Evolutionary conservation across 306 rosid species (phyloP), one percentile per base, ranked within the genome.

Genomic region (Geum urbanum): DNA sequence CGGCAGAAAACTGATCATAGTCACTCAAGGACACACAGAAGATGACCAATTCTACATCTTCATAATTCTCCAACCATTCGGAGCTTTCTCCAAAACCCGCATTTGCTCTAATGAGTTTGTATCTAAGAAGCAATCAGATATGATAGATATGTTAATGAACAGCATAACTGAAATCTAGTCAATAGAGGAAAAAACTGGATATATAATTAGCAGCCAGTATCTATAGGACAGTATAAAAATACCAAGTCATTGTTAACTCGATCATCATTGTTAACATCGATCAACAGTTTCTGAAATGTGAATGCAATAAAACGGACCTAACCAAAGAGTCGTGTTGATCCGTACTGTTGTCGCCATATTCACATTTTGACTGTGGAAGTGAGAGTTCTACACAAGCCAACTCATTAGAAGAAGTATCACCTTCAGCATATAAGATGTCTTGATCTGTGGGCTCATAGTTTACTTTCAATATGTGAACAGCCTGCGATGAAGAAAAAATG

Each of bases 11-110:
- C 80, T 79, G 96, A 80, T 95, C 99, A 10, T 89, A 95, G 86
- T 91, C 97, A 49, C 92, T 82, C 81, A 95, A 82, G 49, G 97
- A 67, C 67, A 95, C 96, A 62, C 99, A 91, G 83, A 95, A 91
- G 49, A 87, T 83, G 73, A 89, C 91, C 84, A 91, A 85, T 53
- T 92, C 96, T 72, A 91, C 87, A 77, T 91, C 97, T 78, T 95
- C 99, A 79, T 91, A 91, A 97, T 91, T 95, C 84, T 91, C 97
- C 51, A 95, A 84, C 99, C 99, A 95, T 84, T 95, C 91, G 83
- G 91, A 95, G 83, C 89, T 91, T 84, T 95, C 99, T 63, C 95
- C 98, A 27, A 85, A 75, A 62, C 88, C 87, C 9, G 82, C 84
- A 39, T 79, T 81, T 37, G 81, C 84, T 69, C 86, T 56, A 74